phyloP scores from a whole-genome alignment of 768 basidiomycete species.

The Tricholoma flavovirens region DNA sequence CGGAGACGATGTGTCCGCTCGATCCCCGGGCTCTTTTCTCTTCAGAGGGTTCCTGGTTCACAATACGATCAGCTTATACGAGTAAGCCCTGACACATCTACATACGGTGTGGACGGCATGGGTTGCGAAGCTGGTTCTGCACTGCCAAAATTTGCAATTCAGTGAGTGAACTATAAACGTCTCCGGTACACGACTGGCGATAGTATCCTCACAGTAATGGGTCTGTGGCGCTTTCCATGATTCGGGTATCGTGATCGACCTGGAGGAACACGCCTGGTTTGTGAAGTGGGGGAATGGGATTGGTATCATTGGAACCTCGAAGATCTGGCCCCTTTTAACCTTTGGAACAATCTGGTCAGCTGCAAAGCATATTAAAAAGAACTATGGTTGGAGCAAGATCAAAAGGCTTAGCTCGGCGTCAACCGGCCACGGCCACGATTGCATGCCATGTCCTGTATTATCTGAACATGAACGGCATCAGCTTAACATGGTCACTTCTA shows the following conservation, averaged over 20 bases:
- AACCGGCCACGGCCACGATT: not conserved
- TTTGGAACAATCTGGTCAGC: not conserved
- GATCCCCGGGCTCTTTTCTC: slow-evolving; percentile 21
- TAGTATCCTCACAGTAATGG: not conserved
- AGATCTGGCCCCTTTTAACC: not conserved
- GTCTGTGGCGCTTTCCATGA: not conserved
- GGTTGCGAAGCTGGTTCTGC: not conserved
- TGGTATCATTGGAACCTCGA: not conserved
- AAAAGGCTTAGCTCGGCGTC: not conserved
- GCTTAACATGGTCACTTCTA: not conserved
- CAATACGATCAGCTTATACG: not conserved
- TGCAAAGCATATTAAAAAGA: not conserved
- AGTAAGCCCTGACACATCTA: not conserved
- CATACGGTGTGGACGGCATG: not conserved
- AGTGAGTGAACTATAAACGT: not conserved
- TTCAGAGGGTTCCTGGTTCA: slow-evolving; percentile 12
- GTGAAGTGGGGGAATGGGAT: not conserved
- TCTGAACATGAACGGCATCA: not conserved
- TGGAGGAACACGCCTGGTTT: not conserved
- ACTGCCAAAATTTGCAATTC: not conserved
- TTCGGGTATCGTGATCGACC: not conserved
- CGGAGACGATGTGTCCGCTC: slow-evolving; percentile 9
- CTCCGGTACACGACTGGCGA: not conserved
- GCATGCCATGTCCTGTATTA: not conserved
- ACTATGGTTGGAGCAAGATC: not conserved